These are phyloP conservation scores for Pseudozyma sp. DNA, from an alignment of 1,284 basidiomycete species.

Conservation along the genomic window DNA sequence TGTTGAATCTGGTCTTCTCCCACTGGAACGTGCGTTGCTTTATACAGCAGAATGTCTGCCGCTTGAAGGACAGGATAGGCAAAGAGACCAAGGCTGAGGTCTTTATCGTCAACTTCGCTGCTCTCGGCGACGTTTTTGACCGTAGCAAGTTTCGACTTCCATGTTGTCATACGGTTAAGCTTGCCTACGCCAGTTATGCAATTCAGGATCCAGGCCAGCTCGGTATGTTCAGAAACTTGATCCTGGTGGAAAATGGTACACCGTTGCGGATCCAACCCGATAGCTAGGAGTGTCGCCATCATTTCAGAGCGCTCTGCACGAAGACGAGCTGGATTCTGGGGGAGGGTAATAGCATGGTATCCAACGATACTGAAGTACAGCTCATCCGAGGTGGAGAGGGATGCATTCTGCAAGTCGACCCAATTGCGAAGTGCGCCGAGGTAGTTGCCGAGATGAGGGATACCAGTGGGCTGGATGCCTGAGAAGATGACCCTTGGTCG, in stretches of 20 bases:
- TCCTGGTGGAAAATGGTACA: slow-evolving; percentile 89
- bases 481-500: slow-evolving; percentile 75
- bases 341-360: slow-evolving; percentile 70
- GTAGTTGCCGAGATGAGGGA: slow-evolving; percentile 92
- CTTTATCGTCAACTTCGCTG: slow-evolving; percentile 82
- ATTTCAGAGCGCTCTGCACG: slow-evolving; percentile 75
- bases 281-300: slow-evolving; percentile 84
- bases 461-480: slow-evolving; percentile 85
- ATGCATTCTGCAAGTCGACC: slow-evolving; percentile 79
- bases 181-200: slow-evolving; percentile 86
- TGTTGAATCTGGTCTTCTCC: slow-evolving; percentile 96
- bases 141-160: slow-evolving; percentile 87
- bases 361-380: slow-evolving; percentile 86
- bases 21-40: slow-evolving; percentile 91
- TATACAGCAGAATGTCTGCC: slow-evolving; percentile 90
- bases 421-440: slow-evolving; percentile 89
- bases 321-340: slow-evolving; percentile 50
- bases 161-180: slow-evolving; percentile 90
- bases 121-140: slow-evolving; percentile 76
- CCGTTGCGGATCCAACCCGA: slow-evolving; percentile 83
- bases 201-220: slow-evolving; percentile 90
- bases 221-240: slow-evolving; percentile 84
- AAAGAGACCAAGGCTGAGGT: slow-evolving; percentile 85
- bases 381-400: slow-evolving; percentile 72
- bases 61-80: slow-evolving; percentile 94